Conservation (phyloP, 805 yeast genomes). For the Sungouiella thailandica region DNA sequence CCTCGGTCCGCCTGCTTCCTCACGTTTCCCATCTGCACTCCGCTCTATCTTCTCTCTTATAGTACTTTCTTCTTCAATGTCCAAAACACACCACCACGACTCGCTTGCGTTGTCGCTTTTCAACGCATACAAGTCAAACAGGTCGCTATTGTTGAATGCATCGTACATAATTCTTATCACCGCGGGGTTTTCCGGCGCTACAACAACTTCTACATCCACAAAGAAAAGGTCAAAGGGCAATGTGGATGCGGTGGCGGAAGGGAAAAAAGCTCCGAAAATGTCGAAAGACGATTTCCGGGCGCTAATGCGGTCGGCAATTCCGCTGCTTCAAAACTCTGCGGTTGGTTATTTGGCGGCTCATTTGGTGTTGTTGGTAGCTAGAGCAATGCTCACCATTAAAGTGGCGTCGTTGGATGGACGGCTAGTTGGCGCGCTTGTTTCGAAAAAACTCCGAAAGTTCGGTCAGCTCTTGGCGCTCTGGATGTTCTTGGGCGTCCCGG, state of each 20-base stretch:
- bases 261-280: constrained; percentile 21
- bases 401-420: constrained; percentile 86
- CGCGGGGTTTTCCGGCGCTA: constrained; percentile 40
- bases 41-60: too few relatives aligned
- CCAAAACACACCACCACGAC: constrained; percentile 1
- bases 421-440: constrained; percentile 75
- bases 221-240: constrained; percentile 7
- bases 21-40: too few relatives aligned
- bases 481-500: constrained; percentile 85
- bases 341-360: constrained; percentile 44
- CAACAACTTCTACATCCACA: constrained; percentile 18
- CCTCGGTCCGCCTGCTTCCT: too few relatives aligned
- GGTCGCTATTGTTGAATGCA: constrained; percentile 37
- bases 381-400: constrained; percentile 72
- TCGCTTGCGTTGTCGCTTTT: constrained; percentile 24
- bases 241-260: constrained; percentile 3
- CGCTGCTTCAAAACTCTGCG: constrained; percentile 24
- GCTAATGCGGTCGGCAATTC: constrained; percentile 33
- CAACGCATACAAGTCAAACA: constrained; percentile 34
- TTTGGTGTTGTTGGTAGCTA: constrained; percentile 51
- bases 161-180: constrained; percentile 38
- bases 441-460: constrained; percentile 62
- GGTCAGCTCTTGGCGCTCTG: constrained; percentile 61
- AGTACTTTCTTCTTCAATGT: too few relatives aligned
- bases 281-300: constrained; percentile 25